Evolutionary conservation across 2,329 filamentous ascomycete genomes (phyloP), one percentile per base, ranked within the genome.

Genomic region (Cytospora paraplurivora): DNA sequence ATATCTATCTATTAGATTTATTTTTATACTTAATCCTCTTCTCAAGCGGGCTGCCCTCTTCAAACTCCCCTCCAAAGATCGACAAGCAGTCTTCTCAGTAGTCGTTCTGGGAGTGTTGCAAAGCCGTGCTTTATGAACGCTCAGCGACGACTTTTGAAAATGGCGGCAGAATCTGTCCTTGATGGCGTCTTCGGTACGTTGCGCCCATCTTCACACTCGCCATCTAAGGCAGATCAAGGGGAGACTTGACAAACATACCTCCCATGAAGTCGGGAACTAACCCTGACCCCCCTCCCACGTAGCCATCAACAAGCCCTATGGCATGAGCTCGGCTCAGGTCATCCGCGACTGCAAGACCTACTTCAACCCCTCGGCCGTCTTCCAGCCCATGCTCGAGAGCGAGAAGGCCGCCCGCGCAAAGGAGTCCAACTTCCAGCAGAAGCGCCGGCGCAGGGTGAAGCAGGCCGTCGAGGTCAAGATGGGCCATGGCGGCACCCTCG

Each of bases 281-380:
- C 17, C n/a, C 35, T 53, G 12, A 52, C n/a, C 7, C 17, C 37
- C 41, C 32, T 34, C 10, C 49, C 37, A 52, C 56, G 13, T 70
- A 97, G 94, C 92, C 75, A 90, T 99, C 76, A 92, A 97, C 79
- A 99, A 99, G 78, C 95, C 95, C 34, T 82, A 88, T 71, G 90
- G 88, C 71, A 86, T 94, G 71, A 92, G 90, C 74, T 98, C 94
- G 38, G 93, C 93, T 57, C 92, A 96, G 76, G 90, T 96, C 44
- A 86, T 99, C 68, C 93, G 94, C 73, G 89, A 94, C 72, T 88
- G 96, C 64, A 93, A 98, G 79, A 79, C 83, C 21, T 85, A 89
- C 68, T 96, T 98, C 82, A 92, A 93, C 69, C 85, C 87, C 12
- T 98, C 95, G 1, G 74, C 79, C 33, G 81, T 91, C 67, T 98